phyloP scores from a whole-genome alignment of 108 stramenopile genomes.

The Ochromonas danica region DNA sequence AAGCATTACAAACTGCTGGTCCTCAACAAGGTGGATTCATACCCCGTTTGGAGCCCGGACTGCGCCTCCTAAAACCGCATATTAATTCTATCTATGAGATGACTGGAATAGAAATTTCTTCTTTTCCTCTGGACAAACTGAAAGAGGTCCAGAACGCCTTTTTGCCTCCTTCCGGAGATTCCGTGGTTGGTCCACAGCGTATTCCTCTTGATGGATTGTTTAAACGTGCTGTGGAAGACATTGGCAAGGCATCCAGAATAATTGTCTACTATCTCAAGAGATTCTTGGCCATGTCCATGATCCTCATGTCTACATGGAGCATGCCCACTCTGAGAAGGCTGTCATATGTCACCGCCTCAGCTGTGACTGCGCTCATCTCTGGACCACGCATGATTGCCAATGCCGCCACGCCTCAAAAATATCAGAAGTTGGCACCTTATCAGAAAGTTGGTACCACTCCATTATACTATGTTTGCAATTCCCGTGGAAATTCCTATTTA shows the following conservation, averaged over 20 bases:
- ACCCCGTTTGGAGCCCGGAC: neutral
- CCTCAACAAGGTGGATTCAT: neutral
- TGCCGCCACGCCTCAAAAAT: neutral
- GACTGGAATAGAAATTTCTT: neutral
- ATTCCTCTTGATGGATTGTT: too few relatives aligned
- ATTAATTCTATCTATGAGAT: neutral
- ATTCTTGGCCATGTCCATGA: neutral
- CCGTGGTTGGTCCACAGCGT: neutral
- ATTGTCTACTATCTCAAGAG: neutral
- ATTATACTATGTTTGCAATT: neutral
- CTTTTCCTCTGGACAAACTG: neutral
- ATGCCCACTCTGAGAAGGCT: neutral
- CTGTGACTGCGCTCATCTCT: neutral
- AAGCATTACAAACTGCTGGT: neutral
- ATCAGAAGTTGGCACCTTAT: neutral
- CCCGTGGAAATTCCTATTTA: slow-evolving; percentile 8
- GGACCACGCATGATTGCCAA: neutral
- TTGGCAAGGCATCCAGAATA: neutral
- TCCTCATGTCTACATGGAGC: neutral
- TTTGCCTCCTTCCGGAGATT: too few relatives aligned
- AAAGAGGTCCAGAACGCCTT: neutral
- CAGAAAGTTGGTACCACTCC: neutral
- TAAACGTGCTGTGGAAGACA: neutral
- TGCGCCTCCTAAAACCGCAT: neutral
- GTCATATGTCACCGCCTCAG: neutral